phyloP scores from a whole-genome alignment of 2,329 filamentous ascomycete species.

The Penicillium sumatraense region DNA sequence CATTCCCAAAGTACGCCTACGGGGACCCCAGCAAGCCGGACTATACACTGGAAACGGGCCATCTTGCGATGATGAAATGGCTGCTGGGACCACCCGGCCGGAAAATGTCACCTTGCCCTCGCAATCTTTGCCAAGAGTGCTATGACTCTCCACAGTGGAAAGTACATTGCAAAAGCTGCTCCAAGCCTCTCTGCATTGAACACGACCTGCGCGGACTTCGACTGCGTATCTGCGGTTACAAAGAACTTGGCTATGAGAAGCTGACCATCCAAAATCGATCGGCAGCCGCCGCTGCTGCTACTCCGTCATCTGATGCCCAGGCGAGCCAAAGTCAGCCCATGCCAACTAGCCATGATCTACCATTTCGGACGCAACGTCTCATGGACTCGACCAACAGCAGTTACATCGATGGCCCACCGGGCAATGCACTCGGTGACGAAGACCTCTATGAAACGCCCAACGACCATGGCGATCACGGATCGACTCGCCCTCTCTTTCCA shows the following conservation, averaged over 20 bases:
- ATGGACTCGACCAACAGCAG: conserved; percentile 40
- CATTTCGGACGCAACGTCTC: conserved; percentile 35
- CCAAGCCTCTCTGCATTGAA: conserved; percentile 62
- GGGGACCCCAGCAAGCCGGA: conserved; percentile 45
- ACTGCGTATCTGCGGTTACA: conserved; percentile 61
- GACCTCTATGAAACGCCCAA: conserved; percentile 24
- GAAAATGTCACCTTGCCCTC: conserved; percentile 55
- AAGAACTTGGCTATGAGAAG: conserved; percentile 59
- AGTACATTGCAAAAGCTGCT: conserved; percentile 62
- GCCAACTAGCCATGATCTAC: conserved; percentile 31
- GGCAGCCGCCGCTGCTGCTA: conserved; percentile 12
- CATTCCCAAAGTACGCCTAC: conserved; percentile 45
- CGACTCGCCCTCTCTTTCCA: conserved; percentile 24
- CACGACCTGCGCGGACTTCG: conserved; percentile 63
- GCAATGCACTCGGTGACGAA: conserved; percentile 31
- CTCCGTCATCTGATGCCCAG: conserved; percentile 19
- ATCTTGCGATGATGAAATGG: conserved; percentile 51
- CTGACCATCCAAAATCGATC: conserved; percentile 40
- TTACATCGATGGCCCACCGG: conserved; percentile 38
- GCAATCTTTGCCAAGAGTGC: conserved; percentile 62
- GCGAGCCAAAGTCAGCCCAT: conserved; percentile 17
- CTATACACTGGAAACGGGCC: conserved; percentile 44
- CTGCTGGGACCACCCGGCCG: conserved; percentile 53
- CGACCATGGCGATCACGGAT: conserved; percentile 22
- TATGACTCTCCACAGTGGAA: conserved; percentile 64